Conservation (phyloP, 495 filamentous ascomycete genomes). For the Hypoxylon lienhwacheense region DNA sequence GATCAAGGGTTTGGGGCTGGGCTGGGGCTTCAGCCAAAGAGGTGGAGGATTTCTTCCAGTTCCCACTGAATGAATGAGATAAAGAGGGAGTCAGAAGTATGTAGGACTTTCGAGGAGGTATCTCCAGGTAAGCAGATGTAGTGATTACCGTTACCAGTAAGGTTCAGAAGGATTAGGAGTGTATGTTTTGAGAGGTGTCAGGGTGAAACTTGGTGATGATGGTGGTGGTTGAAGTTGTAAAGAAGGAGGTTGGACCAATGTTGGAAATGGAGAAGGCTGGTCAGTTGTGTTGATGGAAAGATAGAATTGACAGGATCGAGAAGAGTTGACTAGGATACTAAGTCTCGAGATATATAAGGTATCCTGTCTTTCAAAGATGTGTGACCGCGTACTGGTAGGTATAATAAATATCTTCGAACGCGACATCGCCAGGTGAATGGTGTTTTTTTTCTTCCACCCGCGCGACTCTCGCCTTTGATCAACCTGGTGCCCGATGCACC, state of each 20-base stretch:
- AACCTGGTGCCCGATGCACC: slow-evolving; percentile 24
- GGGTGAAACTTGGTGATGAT: slow-evolving; percentile 7
- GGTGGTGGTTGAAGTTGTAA: slow-evolving; percentile 21
- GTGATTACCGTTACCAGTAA: slow-evolving; percentile 10
- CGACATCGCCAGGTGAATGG: too few relatives aligned
- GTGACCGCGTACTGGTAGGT: too few relatives aligned
- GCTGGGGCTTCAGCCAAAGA: background rate
- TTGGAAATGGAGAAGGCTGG: slow-evolving; percentile 34
- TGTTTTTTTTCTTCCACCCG: background rate
- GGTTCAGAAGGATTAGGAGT: slow-evolving; percentile 7
- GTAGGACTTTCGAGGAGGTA: slow-evolving; percentile 8
- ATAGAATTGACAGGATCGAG: slow-evolving; percentile 5
- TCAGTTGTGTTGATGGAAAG: slow-evolving; percentile 5
- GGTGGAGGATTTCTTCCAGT: background rate
- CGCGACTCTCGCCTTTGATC: background rate
- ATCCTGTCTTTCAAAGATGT: too few relatives aligned
- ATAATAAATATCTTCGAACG: too few relatives aligned
- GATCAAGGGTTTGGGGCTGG: too few relatives aligned
- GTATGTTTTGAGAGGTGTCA: slow-evolving; percentile 2
- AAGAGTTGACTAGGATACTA: background rate
- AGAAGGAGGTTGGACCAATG: slow-evolving; percentile 31
- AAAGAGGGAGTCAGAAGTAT: slow-evolving; percentile 1
- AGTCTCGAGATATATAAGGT: background rate
- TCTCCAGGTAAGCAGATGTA: slow-evolving; percentile 11
- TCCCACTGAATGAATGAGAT: background rate